Percentiles rank a stretch among this genome's conserved stretches.
Conservation (phyloP, 1,139 yeast genomes). For the Pichiaceae sp. region DNA sequence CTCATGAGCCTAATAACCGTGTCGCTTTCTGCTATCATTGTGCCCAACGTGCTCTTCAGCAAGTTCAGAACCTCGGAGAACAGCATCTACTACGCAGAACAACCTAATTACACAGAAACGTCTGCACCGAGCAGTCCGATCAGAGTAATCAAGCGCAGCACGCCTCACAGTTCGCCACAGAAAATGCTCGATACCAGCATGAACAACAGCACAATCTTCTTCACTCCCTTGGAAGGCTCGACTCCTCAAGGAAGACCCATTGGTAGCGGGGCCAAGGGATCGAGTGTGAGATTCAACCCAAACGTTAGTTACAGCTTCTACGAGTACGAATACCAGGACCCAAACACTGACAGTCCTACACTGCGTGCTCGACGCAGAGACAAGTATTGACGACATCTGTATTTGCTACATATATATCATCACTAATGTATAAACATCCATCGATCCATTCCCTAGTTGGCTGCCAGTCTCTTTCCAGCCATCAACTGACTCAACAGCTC, state of each 20-base stretch:
- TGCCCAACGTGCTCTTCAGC: constrained; percentile 20
- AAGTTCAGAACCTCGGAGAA: constrained; percentile 16
- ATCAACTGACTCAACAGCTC: constrained; percentile 64
- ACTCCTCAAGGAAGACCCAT: neutral
- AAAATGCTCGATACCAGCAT: constrained; percentile 11
- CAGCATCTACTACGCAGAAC: constrained; percentile 9
- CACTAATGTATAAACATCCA: neutral
- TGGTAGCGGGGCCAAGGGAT: neutral
- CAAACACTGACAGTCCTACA: constrained; percentile 1
- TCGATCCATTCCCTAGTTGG: neutral
- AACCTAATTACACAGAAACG: constrained; percentile 6
- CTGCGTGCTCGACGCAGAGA: constrained; percentile 7
- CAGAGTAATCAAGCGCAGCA: constrained; percentile 3
- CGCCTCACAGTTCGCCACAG: constrained; percentile 9
- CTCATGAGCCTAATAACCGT: constrained; percentile 14
- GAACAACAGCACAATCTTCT: constrained; percentile 7
- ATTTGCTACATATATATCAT: neutral
- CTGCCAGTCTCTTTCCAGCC: constrained; percentile 46
- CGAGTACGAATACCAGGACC: constrained; percentile 11
- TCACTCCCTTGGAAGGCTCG: constrained; percentile 9
- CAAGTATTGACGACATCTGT: constrained; percentile 8
- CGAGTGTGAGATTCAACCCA: constrained; percentile 20
- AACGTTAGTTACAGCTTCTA: constrained; percentile 21
- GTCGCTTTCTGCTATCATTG: constrained; percentile 13
- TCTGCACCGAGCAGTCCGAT: constrained; percentile 5